phyloP scores from a whole-genome alignment of 345 rosid genomes.

The Moringa oleifera region DNA sequence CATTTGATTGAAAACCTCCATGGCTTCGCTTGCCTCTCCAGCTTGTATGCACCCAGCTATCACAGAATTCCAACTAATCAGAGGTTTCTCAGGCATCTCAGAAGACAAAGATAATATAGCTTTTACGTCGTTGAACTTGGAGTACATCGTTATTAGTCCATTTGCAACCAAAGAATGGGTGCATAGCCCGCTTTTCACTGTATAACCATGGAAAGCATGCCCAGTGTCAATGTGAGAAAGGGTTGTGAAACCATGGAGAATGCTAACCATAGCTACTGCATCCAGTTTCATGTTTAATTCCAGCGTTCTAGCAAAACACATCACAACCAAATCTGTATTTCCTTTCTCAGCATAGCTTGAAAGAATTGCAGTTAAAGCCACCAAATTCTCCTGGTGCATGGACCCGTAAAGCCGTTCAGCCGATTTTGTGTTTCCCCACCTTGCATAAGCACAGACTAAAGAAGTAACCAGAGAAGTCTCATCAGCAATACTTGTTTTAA shows the following conservation, averaged over 20 bases:
- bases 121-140: constrained; percentile 43
- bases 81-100: constrained; percentile 39
- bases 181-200: constrained; percentile 53
- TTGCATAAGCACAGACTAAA: constrained; percentile 59
- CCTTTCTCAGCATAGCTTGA: constrained; percentile 59
- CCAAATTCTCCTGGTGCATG: constrained; percentile 38
- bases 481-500: constrained; percentile 44
- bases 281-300: constrained; percentile 48
- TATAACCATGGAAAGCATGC: constrained; percentile 53
- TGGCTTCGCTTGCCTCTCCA: constrained; percentile 49
- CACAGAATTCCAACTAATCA: constrained; percentile 78
- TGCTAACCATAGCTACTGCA: constrained; percentile 67
- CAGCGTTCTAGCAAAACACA: constrained; percentile 41
- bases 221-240: constrained; percentile 35
- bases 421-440: constrained; percentile 35
- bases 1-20: constrained; percentile 55
- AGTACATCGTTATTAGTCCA: constrained; percentile 76
- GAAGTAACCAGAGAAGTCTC: constrained; percentile 52
- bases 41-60: constrained; percentile 74
- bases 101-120: constrained; percentile 45
- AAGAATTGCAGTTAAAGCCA: constrained; percentile 61
- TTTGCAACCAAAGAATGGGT: constrained; percentile 43
- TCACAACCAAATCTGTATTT: constrained; percentile 31
- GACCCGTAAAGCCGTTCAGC: constrained; percentile 47
- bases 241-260: constrained; percentile 54